Evolutionary conservation across 306 rosid species (phyloP).

Genomic region (Rosa multiflora): DNA sequence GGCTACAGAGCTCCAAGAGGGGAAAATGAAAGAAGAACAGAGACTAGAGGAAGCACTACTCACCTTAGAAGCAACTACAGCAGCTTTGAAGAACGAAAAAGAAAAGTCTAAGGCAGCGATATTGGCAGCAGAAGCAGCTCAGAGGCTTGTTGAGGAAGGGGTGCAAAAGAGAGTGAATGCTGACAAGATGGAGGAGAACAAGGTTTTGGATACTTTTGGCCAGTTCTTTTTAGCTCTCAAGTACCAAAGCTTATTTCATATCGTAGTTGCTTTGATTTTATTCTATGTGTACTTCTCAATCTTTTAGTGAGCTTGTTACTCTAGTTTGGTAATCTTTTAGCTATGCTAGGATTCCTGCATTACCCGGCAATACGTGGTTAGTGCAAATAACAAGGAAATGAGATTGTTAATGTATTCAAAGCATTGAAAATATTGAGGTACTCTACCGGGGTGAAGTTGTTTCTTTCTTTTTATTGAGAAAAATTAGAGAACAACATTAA

Average conservation of each 20-base stretch:
- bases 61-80: constrained; percentile 15
- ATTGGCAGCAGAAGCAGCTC: constrained; percentile 22
- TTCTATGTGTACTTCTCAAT: constrained; percentile 17
- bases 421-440: neutral
- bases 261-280: constrained; percentile 14
- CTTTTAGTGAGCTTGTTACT: neutral
- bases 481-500: neutral
- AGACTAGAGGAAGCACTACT: constrained; percentile 21
- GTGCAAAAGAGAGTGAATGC: constrained; percentile 21
- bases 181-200: constrained; percentile 8
- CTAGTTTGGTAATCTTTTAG: neutral
- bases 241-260: constrained; percentile 30
- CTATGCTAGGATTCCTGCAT: neutral
- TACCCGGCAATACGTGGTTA: no score
- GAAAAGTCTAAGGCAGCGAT: constrained; percentile 14
- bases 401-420: neutral
- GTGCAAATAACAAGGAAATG: neutral
- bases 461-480: neutral
- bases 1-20: constrained; percentile 26
- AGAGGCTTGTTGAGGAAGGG: constrained; percentile 21
- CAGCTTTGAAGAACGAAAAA: constrained; percentile 13
- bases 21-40: constrained; percentile 25
- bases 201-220: constrained; percentile 21
- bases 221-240: constrained; percentile 21
- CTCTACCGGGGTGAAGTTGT: neutral